Conservation (phyloP, 768 basidiomycete species). For the Multifurca ochricompacta region DNA sequence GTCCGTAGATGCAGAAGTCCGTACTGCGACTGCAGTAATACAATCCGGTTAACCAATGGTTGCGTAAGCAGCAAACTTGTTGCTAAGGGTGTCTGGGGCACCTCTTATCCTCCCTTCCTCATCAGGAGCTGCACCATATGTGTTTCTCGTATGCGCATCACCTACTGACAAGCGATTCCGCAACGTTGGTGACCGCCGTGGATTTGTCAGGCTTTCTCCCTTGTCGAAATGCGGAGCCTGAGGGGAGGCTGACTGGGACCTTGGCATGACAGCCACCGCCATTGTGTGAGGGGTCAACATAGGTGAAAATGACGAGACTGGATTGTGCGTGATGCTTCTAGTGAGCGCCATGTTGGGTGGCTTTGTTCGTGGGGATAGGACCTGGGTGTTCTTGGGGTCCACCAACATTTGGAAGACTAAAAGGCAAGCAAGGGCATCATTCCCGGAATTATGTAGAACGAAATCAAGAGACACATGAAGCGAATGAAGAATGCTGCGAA, state of each 20-base stretch:
- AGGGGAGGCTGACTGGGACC: constrained; percentile 12
- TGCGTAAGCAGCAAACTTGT: background rate
- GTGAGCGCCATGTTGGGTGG: background rate
- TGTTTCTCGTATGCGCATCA: background rate
- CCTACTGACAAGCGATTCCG: constrained; percentile 5
- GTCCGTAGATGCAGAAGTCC: background rate
- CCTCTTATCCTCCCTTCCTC: constrained; percentile 14
- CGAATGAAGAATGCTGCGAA: constrained; percentile 55
- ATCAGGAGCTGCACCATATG: background rate
- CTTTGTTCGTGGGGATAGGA: constrained; percentile 20
- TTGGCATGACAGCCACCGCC: background rate
- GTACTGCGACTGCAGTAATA: background rate
- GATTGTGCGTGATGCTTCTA: background rate
- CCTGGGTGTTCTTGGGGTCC: constrained; percentile 40
- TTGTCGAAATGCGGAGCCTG: background rate
- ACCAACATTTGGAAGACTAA: constrained; percentile 63
- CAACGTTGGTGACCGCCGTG: background rate
- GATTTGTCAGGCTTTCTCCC: background rate
- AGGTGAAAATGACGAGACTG: constrained; percentile 15
- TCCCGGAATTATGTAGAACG: constrained; percentile 65
- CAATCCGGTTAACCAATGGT: constrained; percentile 13
- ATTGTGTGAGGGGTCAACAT: constrained; percentile 13
- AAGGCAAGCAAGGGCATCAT: constrained; percentile 66
- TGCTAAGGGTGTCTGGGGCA: background rate
- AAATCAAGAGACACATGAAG: constrained; percentile 39